Conservation (phyloP, 23 red algal genomes). For the Agarophyton chilense region DNA sequence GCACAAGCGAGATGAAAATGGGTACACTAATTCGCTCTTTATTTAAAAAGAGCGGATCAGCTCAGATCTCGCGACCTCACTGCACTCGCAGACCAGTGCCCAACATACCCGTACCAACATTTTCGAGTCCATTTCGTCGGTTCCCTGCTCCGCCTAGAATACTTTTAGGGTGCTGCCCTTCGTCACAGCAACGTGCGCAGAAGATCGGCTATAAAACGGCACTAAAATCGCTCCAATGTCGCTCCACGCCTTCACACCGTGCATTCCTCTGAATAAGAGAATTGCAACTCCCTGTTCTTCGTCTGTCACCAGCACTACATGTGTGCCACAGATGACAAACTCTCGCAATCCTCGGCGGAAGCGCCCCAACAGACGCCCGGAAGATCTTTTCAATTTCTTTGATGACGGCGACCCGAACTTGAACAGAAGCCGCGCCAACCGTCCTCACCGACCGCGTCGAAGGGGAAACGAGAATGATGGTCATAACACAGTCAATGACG, state of each 20-base stretch:
- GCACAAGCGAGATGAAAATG: too few species aligned
- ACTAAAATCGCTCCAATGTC: too few species aligned
- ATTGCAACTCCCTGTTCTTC: background rate
- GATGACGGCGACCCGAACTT: background rate
- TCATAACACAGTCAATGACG: background rate
- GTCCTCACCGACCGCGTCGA: background rate
- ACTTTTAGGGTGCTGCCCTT: too few species aligned
- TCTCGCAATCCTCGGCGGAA: background rate
- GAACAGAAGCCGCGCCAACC: background rate
- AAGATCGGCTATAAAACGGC: too few species aligned
- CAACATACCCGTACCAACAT: too few species aligned
- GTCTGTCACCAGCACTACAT: background rate
- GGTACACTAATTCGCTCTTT: too few species aligned
- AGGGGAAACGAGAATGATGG: background rate
- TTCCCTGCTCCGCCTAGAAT: too few species aligned
- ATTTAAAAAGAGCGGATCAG: too few species aligned
- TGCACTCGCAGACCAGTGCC: too few species aligned
- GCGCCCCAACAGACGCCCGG: background rate
- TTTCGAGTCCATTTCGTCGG: too few species aligned
- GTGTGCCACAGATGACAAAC: slow-evolving; percentile 3
- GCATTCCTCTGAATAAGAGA: background rate
- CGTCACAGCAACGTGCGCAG: too few species aligned
- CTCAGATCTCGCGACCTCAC: too few species aligned
- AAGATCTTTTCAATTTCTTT: slow-evolving; percentile 20
- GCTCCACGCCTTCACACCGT: slow-evolving; percentile 22